Evolutionary conservation across 1,284 basidiomycete genomes (phyloP).

Genomic region (Austropuccinia psidii): DNA sequence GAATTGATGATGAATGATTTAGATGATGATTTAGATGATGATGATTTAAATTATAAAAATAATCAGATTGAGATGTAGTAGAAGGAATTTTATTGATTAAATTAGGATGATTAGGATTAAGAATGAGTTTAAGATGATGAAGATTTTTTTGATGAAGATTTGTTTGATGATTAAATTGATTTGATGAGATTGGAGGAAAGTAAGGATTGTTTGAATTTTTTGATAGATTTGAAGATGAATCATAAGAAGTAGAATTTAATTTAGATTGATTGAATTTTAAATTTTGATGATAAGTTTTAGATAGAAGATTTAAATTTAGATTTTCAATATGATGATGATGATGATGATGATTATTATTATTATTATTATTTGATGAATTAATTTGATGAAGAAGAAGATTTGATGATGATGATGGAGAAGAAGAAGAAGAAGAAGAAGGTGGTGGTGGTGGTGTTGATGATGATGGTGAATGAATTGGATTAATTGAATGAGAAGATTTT

Average conservation of each 20-base stretch:
- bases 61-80: background rate
- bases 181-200: conserved; percentile 23
- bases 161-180: background rate
- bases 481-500: no score
- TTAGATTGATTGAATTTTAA: background rate
- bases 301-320: background rate
- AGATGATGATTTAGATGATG: background rate
- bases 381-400: no score
- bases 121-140: background rate
- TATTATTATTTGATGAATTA: background rate
- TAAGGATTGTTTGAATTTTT: conserved; percentile 23
- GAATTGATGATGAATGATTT: background rate
- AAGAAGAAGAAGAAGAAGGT: no score
- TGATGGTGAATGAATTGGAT: no score
- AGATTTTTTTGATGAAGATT: background rate
- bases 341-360: background rate
- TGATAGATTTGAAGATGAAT: no score
- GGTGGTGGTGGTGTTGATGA: no score
- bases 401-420: no score
- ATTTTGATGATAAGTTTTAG: no score
- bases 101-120: background rate
- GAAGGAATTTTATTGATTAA: background rate
- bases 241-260: background rate
- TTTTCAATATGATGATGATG: background rate
- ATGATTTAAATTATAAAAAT: background rate